Conservation (phyloP, 139 green algal species). For the Picocystis salinarum region DNA sequence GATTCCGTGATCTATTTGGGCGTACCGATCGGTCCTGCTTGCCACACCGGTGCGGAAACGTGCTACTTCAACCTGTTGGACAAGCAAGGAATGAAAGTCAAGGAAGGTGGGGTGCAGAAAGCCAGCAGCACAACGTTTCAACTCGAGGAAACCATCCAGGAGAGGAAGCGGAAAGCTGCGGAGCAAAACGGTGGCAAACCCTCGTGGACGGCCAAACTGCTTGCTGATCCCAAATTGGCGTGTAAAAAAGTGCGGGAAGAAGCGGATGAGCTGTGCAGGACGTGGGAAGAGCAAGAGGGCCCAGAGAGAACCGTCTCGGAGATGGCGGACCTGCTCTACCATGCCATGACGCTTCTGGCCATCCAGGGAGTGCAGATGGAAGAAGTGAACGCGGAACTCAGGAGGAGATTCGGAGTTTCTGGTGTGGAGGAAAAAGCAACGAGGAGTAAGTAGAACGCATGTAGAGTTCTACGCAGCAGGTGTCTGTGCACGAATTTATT, state of each 20-base stretch:
- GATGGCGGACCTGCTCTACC: conserved; percentile 91
- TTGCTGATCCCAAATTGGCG: conserved; percentile 63
- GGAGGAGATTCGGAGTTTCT: conserved; percentile 48
- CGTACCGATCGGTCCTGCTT: conserved; percentile 66
- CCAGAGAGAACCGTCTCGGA: conserved; percentile 66
- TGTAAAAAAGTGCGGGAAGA: conserved; percentile 89
- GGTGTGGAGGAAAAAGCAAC: conserved; percentile 79
- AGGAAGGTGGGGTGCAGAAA: conserved; percentile 19
- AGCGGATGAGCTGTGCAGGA: conserved; percentile 84
- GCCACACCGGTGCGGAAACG: conserved; percentile 76
- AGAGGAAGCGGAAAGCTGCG: conserved; percentile 15
- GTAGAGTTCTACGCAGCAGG: no score
- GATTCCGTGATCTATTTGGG: conserved; percentile 88
- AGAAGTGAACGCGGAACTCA: conserved; percentile 51
- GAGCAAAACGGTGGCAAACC: conserved; percentile 46
- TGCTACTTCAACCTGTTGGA: conserved; percentile 63
- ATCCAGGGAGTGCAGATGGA: conserved; percentile 58
- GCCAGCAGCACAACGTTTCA: conserved; percentile 18
- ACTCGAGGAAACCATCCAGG: conserved; percentile 68
- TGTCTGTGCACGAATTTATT: no score
- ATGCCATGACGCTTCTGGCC: conserved; percentile 84
- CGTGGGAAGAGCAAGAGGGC: conserved; percentile 64
- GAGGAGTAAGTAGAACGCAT: no score
- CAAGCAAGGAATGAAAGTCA: conserved; percentile 5
- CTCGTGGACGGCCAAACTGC: conserved; percentile 77